Base-by-base conservation (phyloP, 140 eudicot genomes). In the Bidens hawaiensis region DNA sequence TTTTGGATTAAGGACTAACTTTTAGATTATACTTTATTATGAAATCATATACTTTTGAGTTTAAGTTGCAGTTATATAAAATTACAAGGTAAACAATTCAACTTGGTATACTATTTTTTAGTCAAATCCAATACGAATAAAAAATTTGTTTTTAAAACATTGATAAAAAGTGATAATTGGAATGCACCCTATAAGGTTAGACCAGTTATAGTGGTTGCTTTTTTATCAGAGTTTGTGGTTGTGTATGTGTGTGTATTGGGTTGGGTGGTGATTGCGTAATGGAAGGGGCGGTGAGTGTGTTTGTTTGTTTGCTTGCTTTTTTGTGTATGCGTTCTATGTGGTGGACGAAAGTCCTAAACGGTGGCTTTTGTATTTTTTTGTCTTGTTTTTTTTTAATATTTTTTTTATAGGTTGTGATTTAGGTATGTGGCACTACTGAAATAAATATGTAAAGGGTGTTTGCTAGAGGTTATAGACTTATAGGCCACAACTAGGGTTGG, bases 231-330 rank as follows among this genome's bases (percentile, higher is more conserved):
- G 61, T 16, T 25, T 41, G 30, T 14, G 15, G 9, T 0, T 62
- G 17, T 62, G 13, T 69, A n/a, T 42, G 19, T 3, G 64, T 8
- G 22, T 63, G 52, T 24, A 54, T 53, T 53, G 43, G 54, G 65
- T 34, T 24, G 59, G 54, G 65, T 34, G 36, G 59, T 70, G 64
- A 40, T 33, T 72, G 13, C 62, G 64, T 66, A 42, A 36, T 74
- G 78, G 78, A 59, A 26, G 46, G 73, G 78, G 73, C 68, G 73
- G 78, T 64, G 17, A 33, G 12, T 66, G 69, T 70, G n/a, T n/a
- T n/a, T n/a, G n/a, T n/a, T 17, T 24, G 26, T 55, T 70, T 55
- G 36, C 50, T 27, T 40, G 22, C 50, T 27, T 62, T 62, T 69
- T 3, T 71, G 5, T 52, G 38, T 43, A 42, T 57, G 56, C 52